Evolutionary conservation across 1,284 basidiomycete species (phyloP).

Genomic region (Pisolithus thermaeus): DNA sequence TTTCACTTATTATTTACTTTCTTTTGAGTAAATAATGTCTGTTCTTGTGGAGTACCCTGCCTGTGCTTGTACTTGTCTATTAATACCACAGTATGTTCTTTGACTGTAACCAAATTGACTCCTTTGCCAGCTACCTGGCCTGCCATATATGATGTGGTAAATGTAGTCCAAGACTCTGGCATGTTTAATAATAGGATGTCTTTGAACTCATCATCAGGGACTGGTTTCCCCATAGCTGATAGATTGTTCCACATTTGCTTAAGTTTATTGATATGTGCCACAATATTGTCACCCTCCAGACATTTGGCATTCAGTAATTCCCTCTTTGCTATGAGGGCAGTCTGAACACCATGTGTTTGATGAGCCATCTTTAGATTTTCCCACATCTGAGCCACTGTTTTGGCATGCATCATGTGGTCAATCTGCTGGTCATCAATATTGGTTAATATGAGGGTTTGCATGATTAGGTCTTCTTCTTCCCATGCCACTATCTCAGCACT

Average conservation of each 20-base stretch:
- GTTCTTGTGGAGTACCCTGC: neutral
- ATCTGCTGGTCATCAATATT: neutral
- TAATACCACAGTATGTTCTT: neutral
- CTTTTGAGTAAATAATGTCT: neutral
- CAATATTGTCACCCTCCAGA: neutral
- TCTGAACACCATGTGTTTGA: neutral
- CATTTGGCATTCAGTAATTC: neutral
- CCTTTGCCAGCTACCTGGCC: neutral
- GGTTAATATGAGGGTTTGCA: neutral
- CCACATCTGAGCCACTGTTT: neutral
- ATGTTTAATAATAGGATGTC: too few species aligned
- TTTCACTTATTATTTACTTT: neutral
- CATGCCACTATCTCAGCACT: too few species aligned
- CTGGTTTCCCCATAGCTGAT: too few species aligned
- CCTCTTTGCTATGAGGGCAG: neutral
- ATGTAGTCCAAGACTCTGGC: too few species aligned
- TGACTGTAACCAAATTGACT: neutral
- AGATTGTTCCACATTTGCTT: neutral
- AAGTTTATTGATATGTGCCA: neutral
- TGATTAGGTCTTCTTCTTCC: neutral
- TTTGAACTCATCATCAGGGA: too few species aligned
- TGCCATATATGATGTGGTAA: neutral
- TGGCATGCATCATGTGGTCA: neutral
- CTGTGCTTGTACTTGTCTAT: neutral
- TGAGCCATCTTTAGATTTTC: neutral